phyloP scores from a whole-genome alignment of 139 green algal genomes.

The Auxenochlorella pyrenoidosa region DNA sequence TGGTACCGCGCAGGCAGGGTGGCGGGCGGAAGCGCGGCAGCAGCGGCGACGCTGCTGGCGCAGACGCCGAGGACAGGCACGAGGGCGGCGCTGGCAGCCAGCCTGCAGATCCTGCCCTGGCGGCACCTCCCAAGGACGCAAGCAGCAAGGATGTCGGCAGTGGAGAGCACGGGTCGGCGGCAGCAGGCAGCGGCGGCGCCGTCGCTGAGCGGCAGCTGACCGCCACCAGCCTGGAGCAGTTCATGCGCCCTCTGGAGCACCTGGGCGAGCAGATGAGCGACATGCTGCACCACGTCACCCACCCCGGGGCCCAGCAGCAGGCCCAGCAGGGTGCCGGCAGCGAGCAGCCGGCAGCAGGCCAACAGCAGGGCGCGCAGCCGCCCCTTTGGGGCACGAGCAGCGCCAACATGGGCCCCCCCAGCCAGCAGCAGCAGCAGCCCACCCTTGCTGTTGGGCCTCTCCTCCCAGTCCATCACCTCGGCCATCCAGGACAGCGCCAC shows the following conservation, averaged over 20 bases:
- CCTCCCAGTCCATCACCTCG: slow-evolving; percentile 32
- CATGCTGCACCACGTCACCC: slow-evolving; percentile 19
- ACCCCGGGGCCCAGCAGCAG: background rate
- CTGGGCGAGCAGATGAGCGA: slow-evolving; percentile 16
- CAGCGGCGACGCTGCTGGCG: background rate
- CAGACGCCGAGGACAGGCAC: background rate
- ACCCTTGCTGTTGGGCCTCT: background rate
- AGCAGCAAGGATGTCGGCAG: background rate
- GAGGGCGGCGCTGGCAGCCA: background rate
- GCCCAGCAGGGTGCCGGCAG: background rate
- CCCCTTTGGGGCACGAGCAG: background rate
- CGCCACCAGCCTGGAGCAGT: background rate
- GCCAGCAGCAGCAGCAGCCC: background rate
- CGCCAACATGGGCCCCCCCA: background rate
- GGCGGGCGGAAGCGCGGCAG: background rate
- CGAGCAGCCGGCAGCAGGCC: background rate
- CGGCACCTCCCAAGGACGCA: background rate
- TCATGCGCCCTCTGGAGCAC: slow-evolving; percentile 32
- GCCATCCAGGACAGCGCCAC: slow-evolving; percentile 35
- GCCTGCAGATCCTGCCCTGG: background rate
- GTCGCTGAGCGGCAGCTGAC: background rate
- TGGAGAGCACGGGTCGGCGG: background rate
- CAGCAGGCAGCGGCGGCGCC: background rate
- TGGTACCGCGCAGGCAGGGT: background rate
- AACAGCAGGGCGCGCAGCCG: background rate